Percentiles rank a stretch among this genome's conserved stretches.
Evolutionary conservation across 192 early-diverging fungal species (phyloP).

Genomic region (Dispira parvispora): DNA sequence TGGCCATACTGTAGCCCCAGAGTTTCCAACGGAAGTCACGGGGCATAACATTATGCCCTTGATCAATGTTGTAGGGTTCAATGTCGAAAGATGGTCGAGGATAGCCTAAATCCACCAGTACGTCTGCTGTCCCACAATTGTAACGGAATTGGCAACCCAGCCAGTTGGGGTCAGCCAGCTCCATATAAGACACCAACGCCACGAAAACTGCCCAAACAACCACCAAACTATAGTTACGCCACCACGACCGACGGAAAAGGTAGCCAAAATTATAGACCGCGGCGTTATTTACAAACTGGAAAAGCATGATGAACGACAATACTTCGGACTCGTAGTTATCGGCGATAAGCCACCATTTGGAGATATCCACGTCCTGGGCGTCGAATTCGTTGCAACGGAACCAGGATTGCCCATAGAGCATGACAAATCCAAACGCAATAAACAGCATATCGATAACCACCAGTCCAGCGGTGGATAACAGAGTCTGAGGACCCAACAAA

Average conservation of each 20-base stretch:
- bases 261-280: slow-evolving; percentile 37
- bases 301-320: slow-evolving; percentile 29
- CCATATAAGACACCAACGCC: slow-evolving; percentile 26
- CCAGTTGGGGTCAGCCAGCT: slow-evolving; percentile 39
- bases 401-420: slow-evolving; percentile 53
- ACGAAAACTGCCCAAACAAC: slow-evolving; percentile 22
- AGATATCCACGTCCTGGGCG: slow-evolving; percentile 34
- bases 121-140: slow-evolving; percentile 43
- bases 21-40: slow-evolving; percentile 30
- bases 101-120: slow-evolving; percentile 17
- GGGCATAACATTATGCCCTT: slow-evolving; percentile 47
- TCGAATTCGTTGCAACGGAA: slow-evolving; percentile 74
- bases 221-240: slow-evolving; percentile 26
- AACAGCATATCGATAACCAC: slow-evolving; percentile 57
- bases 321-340: slow-evolving; percentile 48
- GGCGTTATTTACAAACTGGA: slow-evolving; percentile 45
- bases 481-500: slow-evolving; percentile 51
- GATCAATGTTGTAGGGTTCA: slow-evolving; percentile 31
- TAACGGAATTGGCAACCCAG: slow-evolving; percentile 37
- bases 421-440: slow-evolving; percentile 29
- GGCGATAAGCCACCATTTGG: slow-evolving; percentile 66
- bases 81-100: slow-evolving; percentile 19
- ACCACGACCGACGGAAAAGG: slow-evolving; percentile 30
- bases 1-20: slow-evolving; percentile 29
- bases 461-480: slow-evolving; percentile 48